Conservation (phyloP, 1,139 yeast species). For the Taphrina pruni region DNA sequence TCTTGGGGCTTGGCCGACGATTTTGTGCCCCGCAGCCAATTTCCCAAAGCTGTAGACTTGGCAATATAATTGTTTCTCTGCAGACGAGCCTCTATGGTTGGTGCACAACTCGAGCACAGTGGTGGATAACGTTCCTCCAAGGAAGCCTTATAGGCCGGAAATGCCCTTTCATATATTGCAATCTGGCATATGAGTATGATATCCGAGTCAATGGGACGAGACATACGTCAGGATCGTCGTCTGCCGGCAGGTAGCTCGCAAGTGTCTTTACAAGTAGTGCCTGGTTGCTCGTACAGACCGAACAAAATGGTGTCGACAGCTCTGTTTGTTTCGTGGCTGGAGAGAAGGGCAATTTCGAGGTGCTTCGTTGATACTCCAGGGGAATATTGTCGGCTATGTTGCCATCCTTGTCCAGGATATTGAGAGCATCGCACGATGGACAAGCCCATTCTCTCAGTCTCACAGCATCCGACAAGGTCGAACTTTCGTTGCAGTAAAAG, state of each 20-base stretch:
- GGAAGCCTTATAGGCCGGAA: slow-evolving; percentile 44
- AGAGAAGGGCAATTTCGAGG: neutral
- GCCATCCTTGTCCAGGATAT: slow-evolving; percentile 42
- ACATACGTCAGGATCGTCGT: slow-evolving; percentile 44
- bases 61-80: slow-evolving; percentile 45
- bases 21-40: slow-evolving; percentile 42
- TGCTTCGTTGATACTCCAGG: slow-evolving; percentile 12
- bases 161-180: slow-evolving; percentile 37
- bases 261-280: slow-evolving; percentile 43
- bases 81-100: slow-evolving; percentile 43
- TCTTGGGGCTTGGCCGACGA: neutral
- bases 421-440: slow-evolving; percentile 44
- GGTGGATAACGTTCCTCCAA: slow-evolving; percentile 45
- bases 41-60: slow-evolving; percentile 45
- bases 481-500: slow-evolving; percentile 30
- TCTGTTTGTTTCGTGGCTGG: neutral
- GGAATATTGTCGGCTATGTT: slow-evolving; percentile 41
- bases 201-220: neutral
- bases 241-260: slow-evolving; percentile 46
- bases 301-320: slow-evolving; percentile 45
- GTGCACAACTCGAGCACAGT: slow-evolving; percentile 44
- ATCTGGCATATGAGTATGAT: neutral
- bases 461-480: neutral
- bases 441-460: slow-evolving; percentile 44
- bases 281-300: slow-evolving; percentile 45